Conservation (phyloP, 345 rosid species). For the Rhodomyrtus tomentosa region DNA sequence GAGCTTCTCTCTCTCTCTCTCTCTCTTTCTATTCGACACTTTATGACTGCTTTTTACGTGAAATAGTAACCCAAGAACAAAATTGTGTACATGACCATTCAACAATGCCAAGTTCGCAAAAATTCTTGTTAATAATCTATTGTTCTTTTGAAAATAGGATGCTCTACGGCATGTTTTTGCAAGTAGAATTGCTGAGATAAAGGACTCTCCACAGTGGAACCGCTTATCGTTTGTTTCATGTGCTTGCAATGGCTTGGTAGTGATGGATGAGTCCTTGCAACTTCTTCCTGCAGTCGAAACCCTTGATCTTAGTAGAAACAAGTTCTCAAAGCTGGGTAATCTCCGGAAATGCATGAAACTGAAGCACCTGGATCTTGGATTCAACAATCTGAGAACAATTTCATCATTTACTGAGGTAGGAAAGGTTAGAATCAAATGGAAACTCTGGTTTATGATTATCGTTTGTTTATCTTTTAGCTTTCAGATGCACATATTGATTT, state of each 20-base stretch:
- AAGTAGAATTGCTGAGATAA: conserved; percentile 81
- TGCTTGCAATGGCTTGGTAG: conserved; percentile 68
- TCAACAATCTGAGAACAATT: conserved; percentile 69
- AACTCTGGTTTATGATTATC: not conserved
- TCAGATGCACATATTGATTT: not conserved
- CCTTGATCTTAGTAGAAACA: conserved; percentile 94
- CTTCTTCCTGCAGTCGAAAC: conserved; percentile 95
- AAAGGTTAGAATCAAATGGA: not conserved
- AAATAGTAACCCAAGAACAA: not conserved
- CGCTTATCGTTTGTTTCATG: conserved; percentile 76
- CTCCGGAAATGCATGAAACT: conserved; percentile 66
- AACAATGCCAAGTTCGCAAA: not conserved
- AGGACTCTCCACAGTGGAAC: conserved; percentile 84
- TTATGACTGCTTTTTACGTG: not conserved
- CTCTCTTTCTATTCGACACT: not conserved
- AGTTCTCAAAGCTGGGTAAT: conserved; percentile 83
- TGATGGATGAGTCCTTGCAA: conserved; percentile 97
- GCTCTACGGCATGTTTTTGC: conserved; percentile 92
- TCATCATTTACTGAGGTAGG: conserved; percentile 71
- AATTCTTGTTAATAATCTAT: not conserved
- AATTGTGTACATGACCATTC: not conserved
- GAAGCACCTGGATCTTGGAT: conserved; percentile 93
- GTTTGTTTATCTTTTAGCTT: not conserved
- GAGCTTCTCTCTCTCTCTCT: not conserved
- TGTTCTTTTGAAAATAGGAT: conserved; percentile 36